Percentiles rank a stretch among this genome's conserved stretches.
Conservation (phyloP, 2,329 filamentous ascomycete genomes). For the Daldinia eschscholtzii region DNA sequence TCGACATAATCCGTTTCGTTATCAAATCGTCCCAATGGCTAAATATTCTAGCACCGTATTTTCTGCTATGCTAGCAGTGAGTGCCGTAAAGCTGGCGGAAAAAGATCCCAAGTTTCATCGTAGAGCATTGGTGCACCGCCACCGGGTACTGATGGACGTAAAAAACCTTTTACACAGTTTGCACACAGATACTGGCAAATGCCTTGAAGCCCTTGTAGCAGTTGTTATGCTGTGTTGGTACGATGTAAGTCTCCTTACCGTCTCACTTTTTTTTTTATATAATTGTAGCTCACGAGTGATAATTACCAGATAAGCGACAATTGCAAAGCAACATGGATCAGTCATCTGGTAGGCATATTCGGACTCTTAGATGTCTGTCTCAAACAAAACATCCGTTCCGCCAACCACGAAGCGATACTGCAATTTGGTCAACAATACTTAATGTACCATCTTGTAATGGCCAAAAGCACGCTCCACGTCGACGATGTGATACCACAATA, state of each 20-base stretch:
- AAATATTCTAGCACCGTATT: not conserved
- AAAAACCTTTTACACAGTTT: not conserved
- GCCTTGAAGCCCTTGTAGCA: constrained; percentile 8
- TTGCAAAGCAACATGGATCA: constrained; percentile 9
- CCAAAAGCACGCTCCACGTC: constrained; percentile 9
- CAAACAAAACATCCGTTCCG: not conserved
- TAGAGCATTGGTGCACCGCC: constrained; percentile 16
- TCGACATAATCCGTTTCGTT: constrained; percentile 12
- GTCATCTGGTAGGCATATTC: constrained; percentile 13
- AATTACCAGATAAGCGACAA: constrained; percentile 11
- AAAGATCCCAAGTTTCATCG: constrained; percentile 12
- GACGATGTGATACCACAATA: constrained; percentile 9
- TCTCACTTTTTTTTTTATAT: not conserved
- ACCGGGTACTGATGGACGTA: constrained; percentile 11
- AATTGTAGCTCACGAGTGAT: not conserved
- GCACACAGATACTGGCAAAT: constrained; percentile 7
- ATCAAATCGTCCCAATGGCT: constrained; percentile 13
- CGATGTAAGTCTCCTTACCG: constrained; percentile 6
- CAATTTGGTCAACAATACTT: constrained; percentile 13
- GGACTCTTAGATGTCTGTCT: constrained; percentile 12
- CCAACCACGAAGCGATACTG: constrained; percentile 3
- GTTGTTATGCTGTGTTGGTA: constrained; percentile 19
- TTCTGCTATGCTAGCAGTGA: constrained; percentile 11
- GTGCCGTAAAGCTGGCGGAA: constrained; percentile 4
- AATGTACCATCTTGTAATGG: constrained; percentile 16